These are phyloP conservation scores for Termitomyces sp. DNA, from an alignment of 768 basidiomycete species.

Conservation along the genomic window DNA sequence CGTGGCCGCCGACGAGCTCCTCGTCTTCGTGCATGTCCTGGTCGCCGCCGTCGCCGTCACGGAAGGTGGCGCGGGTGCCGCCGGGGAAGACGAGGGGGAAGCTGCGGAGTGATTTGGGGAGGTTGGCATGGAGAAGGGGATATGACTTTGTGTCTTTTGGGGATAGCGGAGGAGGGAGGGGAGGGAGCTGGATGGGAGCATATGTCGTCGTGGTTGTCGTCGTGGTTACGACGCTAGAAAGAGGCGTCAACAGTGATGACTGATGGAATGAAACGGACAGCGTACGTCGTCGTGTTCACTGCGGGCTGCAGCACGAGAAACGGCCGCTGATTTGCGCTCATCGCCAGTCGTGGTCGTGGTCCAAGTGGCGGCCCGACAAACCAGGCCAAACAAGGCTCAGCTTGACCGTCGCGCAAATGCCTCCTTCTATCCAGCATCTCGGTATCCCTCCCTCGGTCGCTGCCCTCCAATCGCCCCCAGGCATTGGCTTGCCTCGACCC, in stretches of 20 bases:
- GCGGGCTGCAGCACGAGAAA: constrained; percentile 73
- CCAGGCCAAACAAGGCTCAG: constrained; percentile 14
- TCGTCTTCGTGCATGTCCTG: constrained; percentile 73
- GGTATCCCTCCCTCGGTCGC: not conserved
- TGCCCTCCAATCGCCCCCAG: too few relatives aligned
- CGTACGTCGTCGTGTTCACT: constrained; percentile 81
- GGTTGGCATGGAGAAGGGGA: constrained; percentile 68
- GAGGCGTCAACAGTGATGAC: not conserved
- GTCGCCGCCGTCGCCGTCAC: constrained; percentile 61
- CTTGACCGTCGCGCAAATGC: not conserved
- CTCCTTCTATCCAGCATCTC: not conserved
- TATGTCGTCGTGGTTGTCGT: constrained; percentile 89
- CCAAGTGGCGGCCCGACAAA: not conserved
- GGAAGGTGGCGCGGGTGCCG: constrained; percentile 76
- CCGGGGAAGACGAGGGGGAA: constrained; percentile 82
- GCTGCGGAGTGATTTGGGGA: constrained; percentile 69
- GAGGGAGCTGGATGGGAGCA: constrained; percentile 80
- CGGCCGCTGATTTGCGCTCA: constrained; percentile 65
- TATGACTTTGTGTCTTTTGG: constrained; percentile 80
- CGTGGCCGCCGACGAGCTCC: constrained; percentile 55
- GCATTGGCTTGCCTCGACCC: too few relatives aligned
- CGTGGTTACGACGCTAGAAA: constrained; percentile 77
- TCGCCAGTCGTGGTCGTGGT: too few relatives aligned
- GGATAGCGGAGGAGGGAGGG: constrained; percentile 63
- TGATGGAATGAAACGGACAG: constrained; percentile 1